Base-by-base conservation (phyloP, 441 rosid species). In the Kokia cookei region DNA sequence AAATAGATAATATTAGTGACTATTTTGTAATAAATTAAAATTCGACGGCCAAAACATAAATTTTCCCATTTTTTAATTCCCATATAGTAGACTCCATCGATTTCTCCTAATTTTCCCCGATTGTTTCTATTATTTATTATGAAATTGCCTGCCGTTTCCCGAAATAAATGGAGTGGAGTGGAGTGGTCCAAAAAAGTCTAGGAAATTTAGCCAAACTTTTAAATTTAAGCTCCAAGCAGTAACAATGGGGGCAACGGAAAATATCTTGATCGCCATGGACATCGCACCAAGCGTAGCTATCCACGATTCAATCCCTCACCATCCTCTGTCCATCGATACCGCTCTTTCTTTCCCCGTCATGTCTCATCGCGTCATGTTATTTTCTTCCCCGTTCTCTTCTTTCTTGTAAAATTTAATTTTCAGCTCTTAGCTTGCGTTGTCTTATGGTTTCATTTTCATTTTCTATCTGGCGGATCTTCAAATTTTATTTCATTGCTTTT, bases 351-450 rank as follows among this genome's bases (percentile, higher is more conserved):
- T 84, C 2, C 66, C 89, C 1, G 78, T 77, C 24, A 83, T 90
- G 89, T 77, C 80, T 48, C 90, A 89, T 71, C 88, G 80, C 80
- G 67, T 94, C 88, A 83, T 91, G 98, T 90, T 65, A 42, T 58
- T 8, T 27, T 12, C 65, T 17, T 19, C 47, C 24, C 32, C 22
- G 7, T 17, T 12, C 40, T 47, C 54, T 17, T 22, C 0, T 58
- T 7, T 29, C 29, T 55, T 32, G 13, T 67, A 2, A 22, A 15
- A 43, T 24, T 79, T 54, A n/a, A 50, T 17, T 69, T 69, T 29
- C 62, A 35, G 62, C 50, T 69, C 29, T 32, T 53, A 53, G 17
- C 32, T 59, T 74, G 13, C 19, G 2, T 62, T 35, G n/a, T 62
- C 0, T 54, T 72, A 17, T 58, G 61, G 27, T 15, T 64, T 47